phyloP scores from a whole-genome alignment of 2,329 filamentous ascomycete genomes.

The Aspergillus intermedius region DNA sequence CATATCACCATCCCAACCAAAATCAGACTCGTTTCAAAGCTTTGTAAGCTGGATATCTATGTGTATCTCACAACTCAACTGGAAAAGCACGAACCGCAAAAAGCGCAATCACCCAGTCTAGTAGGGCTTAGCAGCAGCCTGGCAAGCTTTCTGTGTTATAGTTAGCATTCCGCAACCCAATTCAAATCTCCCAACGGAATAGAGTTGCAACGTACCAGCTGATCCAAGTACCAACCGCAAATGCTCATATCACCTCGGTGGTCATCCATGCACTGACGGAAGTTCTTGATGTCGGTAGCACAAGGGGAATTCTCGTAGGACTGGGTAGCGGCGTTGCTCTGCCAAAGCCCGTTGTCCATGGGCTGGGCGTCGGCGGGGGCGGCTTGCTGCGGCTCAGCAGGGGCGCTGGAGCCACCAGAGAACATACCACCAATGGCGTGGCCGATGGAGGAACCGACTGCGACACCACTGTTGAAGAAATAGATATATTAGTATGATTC shows the following conservation, averaged over 20 bases:
- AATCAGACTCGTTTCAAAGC: background rate
- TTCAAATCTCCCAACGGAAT: background rate
- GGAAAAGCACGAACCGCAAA: slow-evolving; percentile 1
- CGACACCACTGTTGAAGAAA: slow-evolving; percentile 68
- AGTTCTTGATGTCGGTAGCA: slow-evolving; percentile 70
- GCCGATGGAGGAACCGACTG: slow-evolving; percentile 89
- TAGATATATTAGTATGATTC: slow-evolving; percentile 4
- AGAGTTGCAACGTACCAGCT: slow-evolving; percentile 52
- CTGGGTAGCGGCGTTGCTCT: slow-evolving; percentile 44
- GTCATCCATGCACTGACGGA: slow-evolving; percentile 95
- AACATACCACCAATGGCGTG: slow-evolving; percentile 91
- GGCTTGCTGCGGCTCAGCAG: slow-evolving; percentile 47
- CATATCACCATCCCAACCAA: background rate
- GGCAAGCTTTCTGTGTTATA: slow-evolving; percentile 63
- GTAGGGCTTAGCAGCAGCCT: slow-evolving; percentile 67
- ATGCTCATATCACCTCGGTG: slow-evolving; percentile 90
- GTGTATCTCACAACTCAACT: background rate
- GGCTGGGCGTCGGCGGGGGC: slow-evolving; percentile 50
- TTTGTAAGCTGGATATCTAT: background rate
- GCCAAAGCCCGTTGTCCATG: slow-evolving; percentile 42
- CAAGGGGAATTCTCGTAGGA: slow-evolving; percentile 57
- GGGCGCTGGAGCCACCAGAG: slow-evolving; percentile 61
- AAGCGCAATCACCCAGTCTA: slow-evolving; percentile 34
- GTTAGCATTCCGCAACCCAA: slow-evolving; percentile 18
- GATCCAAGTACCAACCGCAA: slow-evolving; percentile 96